phyloP scores from a whole-genome alignment of 2,329 filamentous ascomycete species.

The Fusarium sp. region DNA sequence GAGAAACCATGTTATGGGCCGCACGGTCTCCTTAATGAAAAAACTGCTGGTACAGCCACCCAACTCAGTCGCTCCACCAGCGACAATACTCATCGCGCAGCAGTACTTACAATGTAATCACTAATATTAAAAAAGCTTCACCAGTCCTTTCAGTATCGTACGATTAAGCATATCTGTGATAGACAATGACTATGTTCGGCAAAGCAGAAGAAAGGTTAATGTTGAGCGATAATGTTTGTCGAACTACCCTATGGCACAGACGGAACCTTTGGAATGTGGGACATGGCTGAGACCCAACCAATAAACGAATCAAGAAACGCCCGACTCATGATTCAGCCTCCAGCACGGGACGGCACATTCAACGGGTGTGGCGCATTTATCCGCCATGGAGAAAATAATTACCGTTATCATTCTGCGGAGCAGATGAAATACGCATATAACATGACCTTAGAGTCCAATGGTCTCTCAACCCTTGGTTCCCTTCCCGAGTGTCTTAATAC shows the following conservation, averaged over 20 bases:
- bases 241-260: not conserved
- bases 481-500: not conserved
- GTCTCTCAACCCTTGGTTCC: not conserved
- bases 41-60: not conserved
- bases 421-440: not conserved
- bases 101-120: not conserved
- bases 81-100: not conserved
- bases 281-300: not conserved
- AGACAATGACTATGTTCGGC: not conserved
- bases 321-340: not conserved
- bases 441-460: not conserved
- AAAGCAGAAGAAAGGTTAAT: not conserved
- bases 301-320: not conserved
- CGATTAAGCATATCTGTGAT: not conserved
- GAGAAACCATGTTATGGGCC: not conserved
- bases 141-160: not conserved
- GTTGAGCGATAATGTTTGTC: not conserved
- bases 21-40: not conserved
- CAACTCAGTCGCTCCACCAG: not conserved
- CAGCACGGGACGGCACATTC: not conserved
- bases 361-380: not conserved
- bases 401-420: not conserved
- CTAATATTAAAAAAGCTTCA: not conserved
- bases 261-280: not conserved
- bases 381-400: not conserved